phyloP scores from a whole-genome alignment of 345 rosid species.

The Linum tenue region DNA sequence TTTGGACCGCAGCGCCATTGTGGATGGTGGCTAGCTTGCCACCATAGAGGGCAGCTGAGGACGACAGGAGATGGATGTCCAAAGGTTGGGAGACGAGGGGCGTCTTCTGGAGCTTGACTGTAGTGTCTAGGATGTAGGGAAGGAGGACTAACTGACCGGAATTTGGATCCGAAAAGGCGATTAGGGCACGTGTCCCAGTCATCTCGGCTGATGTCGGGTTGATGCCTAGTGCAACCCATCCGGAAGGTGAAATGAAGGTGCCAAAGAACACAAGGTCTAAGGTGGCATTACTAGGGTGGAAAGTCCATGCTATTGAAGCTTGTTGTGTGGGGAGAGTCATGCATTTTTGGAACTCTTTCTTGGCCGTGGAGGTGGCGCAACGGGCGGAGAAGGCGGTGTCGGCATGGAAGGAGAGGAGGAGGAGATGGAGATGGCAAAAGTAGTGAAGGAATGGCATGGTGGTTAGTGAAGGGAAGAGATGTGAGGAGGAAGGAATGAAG shows the following conservation, averaged over 20 bases:
- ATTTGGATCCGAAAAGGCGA: slow-evolving; percentile 87
- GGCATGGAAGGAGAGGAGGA: slow-evolving; percentile 18
- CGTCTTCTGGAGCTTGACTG: slow-evolving; percentile 73
- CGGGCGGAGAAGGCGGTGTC: slow-evolving; percentile 34
- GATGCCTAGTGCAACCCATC: slow-evolving; percentile 93
- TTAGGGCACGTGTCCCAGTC: slow-evolving; percentile 73
- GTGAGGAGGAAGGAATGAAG: no score
- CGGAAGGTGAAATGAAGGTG: slow-evolving; percentile 89
- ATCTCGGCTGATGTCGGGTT: slow-evolving; percentile 67
- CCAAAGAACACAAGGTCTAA: slow-evolving; percentile 85
- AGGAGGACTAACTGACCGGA: slow-evolving; percentile 70
- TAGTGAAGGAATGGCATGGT: slow-evolving; percentile 17
- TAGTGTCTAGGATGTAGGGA: slow-evolving; percentile 69
- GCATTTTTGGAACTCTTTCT: slow-evolving; percentile 64
- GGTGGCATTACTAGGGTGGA: slow-evolving; percentile 64
- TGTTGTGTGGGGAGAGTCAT: slow-evolving; percentile 79
- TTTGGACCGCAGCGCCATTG: slow-evolving; percentile 69
- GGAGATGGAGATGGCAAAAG: background rate
- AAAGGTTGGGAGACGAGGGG: slow-evolving; percentile 79
- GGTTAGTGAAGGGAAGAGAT: background rate
- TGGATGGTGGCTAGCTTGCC: slow-evolving; percentile 87
- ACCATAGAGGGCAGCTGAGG: slow-evolving; percentile 74
- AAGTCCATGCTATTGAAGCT: slow-evolving; percentile 93
- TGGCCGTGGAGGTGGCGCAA: slow-evolving; percentile 48
- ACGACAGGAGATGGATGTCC: slow-evolving; percentile 57